Evolutionary conservation across 108 stramenopile genomes (phyloP).

Genomic region (Nitzschia putrida): DNA sequence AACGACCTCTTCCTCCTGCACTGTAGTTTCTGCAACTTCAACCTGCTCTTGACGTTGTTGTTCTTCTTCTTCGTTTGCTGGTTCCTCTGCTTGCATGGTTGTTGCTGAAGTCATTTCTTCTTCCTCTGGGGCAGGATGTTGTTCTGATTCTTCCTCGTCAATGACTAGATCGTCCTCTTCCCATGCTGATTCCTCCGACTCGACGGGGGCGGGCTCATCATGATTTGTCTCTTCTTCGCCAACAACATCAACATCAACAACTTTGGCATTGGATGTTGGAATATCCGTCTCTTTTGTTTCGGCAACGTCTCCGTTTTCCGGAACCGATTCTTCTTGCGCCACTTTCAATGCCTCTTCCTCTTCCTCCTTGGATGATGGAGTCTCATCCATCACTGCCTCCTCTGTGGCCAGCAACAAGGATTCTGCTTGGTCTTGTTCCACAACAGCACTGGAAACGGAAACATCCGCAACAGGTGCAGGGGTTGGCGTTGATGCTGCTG

Average conservation of each 20-base stretch:
- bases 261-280: neutral
- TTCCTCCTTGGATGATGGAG: neutral
- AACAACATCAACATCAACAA: conserved; percentile 1
- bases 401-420: neutral
- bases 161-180: conserved; percentile 7
- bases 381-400: neutral
- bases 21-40: neutral
- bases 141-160: conserved; percentile 10
- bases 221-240: neutral
- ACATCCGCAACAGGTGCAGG: no score
- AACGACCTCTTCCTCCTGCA: neutral
- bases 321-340: no score
- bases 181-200: neutral
- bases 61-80: neutral
- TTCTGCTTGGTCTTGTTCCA: no score
- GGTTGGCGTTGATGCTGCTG: no score
- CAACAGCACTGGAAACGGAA: no score
- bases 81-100: neutral
- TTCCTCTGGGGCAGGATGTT: neutral
- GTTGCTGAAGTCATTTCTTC: neutral
- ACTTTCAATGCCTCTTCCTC: no score
- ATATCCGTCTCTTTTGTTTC: neutral
- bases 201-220: no score
- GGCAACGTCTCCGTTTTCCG: neutral
- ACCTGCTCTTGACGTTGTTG: neutral